These are phyloP conservation scores for Alternaria longipes DNA, from an alignment of 2,329 filamentous ascomycete genomes.

Conservation along the genomic window DNA sequence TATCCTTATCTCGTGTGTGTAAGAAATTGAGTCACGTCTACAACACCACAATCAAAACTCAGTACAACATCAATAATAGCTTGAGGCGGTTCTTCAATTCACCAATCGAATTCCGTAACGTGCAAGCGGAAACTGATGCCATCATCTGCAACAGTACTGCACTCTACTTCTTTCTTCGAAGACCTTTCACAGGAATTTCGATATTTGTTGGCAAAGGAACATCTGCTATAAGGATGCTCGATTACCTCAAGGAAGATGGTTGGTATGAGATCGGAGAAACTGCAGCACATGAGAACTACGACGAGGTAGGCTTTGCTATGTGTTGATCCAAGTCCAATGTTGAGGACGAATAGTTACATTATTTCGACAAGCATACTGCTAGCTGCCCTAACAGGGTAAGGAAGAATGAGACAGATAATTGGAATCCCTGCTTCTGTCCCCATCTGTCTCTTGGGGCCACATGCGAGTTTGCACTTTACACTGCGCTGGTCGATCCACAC, in stretches of 20 bases:
- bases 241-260: neutral
- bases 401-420: neutral
- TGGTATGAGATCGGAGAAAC: neutral
- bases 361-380: neutral
- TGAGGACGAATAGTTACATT: neutral
- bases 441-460: neutral
- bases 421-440: neutral
- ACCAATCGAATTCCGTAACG: neutral
- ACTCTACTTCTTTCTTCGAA: neutral
- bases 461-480: neutral
- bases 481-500: neutral
- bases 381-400: neutral
- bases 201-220: neutral
- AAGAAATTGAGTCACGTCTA: neutral
- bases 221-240: neutral
- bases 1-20: neutral
- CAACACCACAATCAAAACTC: neutral
- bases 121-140: neutral
- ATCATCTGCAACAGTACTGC: neutral
- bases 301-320: neutral
- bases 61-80: neutral
- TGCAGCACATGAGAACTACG: neutral
- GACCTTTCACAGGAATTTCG: fast-evolving
- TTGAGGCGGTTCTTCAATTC: neutral
- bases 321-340: neutral